phyloP scores from a whole-genome alignment of 768 basidiomycete species.

The Termitomyces sp. region DNA sequence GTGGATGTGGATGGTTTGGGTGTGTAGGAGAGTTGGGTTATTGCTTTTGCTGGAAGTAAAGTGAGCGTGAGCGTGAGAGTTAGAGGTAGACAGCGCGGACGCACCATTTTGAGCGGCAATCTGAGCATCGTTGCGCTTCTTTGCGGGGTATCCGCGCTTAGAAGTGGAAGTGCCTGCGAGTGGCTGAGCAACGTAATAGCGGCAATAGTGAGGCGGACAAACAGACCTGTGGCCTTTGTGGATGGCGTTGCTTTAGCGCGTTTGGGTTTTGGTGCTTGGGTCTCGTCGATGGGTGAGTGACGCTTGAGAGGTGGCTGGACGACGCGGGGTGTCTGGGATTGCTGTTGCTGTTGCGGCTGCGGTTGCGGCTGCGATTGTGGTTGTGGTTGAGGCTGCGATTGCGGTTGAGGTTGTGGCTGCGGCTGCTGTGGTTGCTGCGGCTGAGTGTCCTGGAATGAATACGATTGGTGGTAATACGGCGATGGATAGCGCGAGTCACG shows the following conservation, averaged over 20 bases:
- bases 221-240: too few relatives aligned
- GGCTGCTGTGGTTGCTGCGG: not conserved
- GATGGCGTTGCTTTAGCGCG: slow-evolving; percentile 45
- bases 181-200: too few relatives aligned
- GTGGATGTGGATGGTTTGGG: too few relatives aligned
- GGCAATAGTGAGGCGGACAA: too few relatives aligned
- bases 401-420: too few relatives aligned
- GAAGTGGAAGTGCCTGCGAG: slow-evolving; percentile 43
- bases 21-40: slow-evolving; percentile 45
- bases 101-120: slow-evolving; percentile 65
- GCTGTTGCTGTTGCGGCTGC: slow-evolving; percentile 9
- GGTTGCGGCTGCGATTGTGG: slow-evolving; percentile 3
- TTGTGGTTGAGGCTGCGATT: too few relatives aligned
- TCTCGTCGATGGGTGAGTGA: slow-evolving; percentile 29
- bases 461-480: slow-evolving; percentile 9
- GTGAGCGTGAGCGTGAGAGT: too few relatives aligned
- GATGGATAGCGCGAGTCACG: slow-evolving; percentile 29
- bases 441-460: slow-evolving; percentile 13
- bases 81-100: slow-evolving; percentile 18
- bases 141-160: slow-evolving; percentile 68
- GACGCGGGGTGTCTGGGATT: slow-evolving; percentile 1
- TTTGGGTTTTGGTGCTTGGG: slow-evolving; percentile 35
- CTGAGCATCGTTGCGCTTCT: slow-evolving; percentile 71
- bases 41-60: slow-evolving; percentile 49
- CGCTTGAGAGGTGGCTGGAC: slow-evolving; percentile 32